Evolutionary conservation across 495 filamentous ascomycete genomes (phyloP), one percentile per base, ranked within the genome.

Genomic region (Talaromyces trachyspermus): DNA sequence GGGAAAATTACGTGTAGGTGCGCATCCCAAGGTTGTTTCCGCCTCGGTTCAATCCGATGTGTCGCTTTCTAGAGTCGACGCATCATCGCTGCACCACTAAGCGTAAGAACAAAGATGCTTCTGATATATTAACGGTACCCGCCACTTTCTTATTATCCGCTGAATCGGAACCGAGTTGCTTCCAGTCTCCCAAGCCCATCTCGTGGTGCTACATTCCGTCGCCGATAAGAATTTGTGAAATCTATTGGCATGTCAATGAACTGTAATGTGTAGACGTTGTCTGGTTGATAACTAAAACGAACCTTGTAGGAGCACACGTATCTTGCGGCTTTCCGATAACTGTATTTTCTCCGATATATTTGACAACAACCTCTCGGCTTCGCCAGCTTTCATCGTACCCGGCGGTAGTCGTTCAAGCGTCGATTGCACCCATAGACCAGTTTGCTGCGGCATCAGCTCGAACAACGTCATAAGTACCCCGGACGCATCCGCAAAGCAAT

Each of bases 401-500:
- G 71, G 55, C 2, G 92, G 92, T 12, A 97, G 70, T 76, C 95
- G 80, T 49, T 80, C 77, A 25, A 97, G 75, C 1, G 92, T 96
- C 11, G 66, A 68, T 56, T 87, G 82, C 18, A 95, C 78, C 88
- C 91, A 97, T 7, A 65, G 51, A 4, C 84, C 75, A 39, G 85
- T 83, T 53, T 90, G 77, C 30, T 78, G 66, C 0, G 94, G 94
- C 54, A 94, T 74, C 20, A 97, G 66, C 59, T 96, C 84, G 57
- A 97, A 95, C 52, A 96, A 70, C 1, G 78, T 82, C 56, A 99
- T 80, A 50, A 97, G 66, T n/a, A 95, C 86, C 9, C 89, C 87
- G 19, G 86, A 92, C 5, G 89, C 89, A 64, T 97, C 94, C 0
- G 90, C 78, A 63, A 97, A 89, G 66, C 89, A 96, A 60, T 95